Base-by-base conservation (phyloP, 345 rosid genomes). In the Bruguiera gymnorhiza region DNA sequence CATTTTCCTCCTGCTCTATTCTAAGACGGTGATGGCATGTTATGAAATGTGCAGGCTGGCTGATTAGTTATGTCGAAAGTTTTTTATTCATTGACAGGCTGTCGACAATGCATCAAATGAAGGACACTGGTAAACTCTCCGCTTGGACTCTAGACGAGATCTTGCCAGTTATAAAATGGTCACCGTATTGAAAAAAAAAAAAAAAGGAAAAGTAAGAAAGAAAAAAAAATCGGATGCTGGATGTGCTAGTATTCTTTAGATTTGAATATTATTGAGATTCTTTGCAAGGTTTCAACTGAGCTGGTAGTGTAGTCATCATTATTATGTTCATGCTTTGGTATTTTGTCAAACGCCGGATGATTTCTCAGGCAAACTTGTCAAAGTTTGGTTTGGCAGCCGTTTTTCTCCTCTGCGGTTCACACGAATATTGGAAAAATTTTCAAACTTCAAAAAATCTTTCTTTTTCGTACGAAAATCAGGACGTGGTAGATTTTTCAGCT, bases 361-460 rank as follows among this genome's bases (percentile, higher is more conserved):
- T 50, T 11, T 36, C 50, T 9, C 24, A 51, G 11, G 10, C 27
- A 52, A 36, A 4, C 23, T 50, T 36, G 67, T 70, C 67, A 73
- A 65, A 34, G 32, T 36, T n/a, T 50, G 64, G 51, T 36, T 24
- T 71, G 61, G 73, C 55, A 67, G 54, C 54, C 50, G 53, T n/a
- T 27, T 31, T 30, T 8, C 24, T 53, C 26, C 23, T 65, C 62
- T 6, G 39, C 18, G 9, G 15, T 29, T 70, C 20, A 23, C 43
- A 31, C 39, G 10, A 16, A n/a, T 43, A 43, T 15, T 11, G 50
- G 13, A 39, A 39, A 13, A 3, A 18, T 43, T 43, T 13, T 43
- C 18, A 39, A 39, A 39, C 48, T 39, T 11, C 9, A 11, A 3
- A 3, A 60, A 58, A 54, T 68, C 39, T n/a, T 30, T 19, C 5